A percentile compares a stretch with the other conserved stretches of the same genome.
These are phyloP conservation scores for Phaeosphaeria sp. DNA, from an alignment of 2,329 filamentous ascomycete species.

Conservation along the genomic window DNA sequence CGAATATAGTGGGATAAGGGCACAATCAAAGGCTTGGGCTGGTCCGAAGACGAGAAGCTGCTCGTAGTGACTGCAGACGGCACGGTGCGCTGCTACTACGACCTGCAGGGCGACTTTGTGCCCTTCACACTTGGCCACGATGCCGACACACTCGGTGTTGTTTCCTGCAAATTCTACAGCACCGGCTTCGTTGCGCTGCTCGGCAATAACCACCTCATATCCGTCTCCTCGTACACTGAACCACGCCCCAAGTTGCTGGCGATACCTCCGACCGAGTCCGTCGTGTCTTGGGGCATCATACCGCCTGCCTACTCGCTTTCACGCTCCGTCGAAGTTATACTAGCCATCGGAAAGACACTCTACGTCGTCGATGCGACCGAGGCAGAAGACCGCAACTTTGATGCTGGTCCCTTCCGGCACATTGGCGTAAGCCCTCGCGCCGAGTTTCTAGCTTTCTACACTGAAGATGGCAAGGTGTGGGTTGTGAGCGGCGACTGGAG, in stretches of 20 bases:
- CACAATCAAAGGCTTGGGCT: slow-evolving; percentile 84
- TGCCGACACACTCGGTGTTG: slow-evolving; percentile 85
- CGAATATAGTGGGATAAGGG: slow-evolving; percentile 80
- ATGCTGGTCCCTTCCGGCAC: slow-evolving; percentile 91
- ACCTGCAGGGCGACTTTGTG: slow-evolving; percentile 92
- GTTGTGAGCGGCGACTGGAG: slow-evolving; percentile 96
- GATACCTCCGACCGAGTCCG: slow-evolving; percentile 74
- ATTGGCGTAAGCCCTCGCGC: slow-evolving; percentile 91
- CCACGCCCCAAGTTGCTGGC: slow-evolving; percentile 86
- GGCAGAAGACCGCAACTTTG: slow-evolving; percentile 86
- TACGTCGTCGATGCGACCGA: slow-evolving; percentile 88
- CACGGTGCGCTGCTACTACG: slow-evolving; percentile 86
- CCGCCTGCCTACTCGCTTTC: slow-evolving; percentile 88
- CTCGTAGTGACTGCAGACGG: slow-evolving; percentile 89
- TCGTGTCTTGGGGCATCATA: slow-evolving; percentile 89
- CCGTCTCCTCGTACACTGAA: slow-evolving; percentile 89
- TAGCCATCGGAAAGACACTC: slow-evolving; percentile 84
- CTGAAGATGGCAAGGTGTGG: slow-evolving; percentile 80
- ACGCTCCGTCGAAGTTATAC: slow-evolving; percentile 87
- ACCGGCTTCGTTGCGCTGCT: slow-evolving; percentile 92
- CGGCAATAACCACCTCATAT: slow-evolving; percentile 83
- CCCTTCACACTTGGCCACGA: slow-evolving; percentile 91
- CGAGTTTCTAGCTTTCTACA: slow-evolving; percentile 86
- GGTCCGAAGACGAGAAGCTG: slow-evolving; percentile 94
- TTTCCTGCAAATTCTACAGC: slow-evolving; percentile 89